Base-by-base conservation (phyloP, 1,284 basidiomycete genomes). In the Nidula niveotomentosa region DNA sequence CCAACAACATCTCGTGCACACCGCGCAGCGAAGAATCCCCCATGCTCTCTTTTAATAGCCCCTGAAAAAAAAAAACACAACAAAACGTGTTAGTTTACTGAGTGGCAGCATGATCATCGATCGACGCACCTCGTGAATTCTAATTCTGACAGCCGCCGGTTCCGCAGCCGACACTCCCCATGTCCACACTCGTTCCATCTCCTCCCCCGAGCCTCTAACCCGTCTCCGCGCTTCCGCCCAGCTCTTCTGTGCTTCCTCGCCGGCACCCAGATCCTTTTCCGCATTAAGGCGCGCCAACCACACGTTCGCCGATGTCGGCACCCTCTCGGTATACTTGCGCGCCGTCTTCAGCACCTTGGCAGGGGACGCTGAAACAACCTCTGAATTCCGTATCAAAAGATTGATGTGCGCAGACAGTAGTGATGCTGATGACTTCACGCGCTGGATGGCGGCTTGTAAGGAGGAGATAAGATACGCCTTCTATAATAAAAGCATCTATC, bases 201-300 rank as follows among this genome's bases (percentile, higher is more conserved):
- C 72, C 30, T 69, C 69, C 52, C 56, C 64, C 33, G 61, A 60
- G 17, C 70, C 72, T 39, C 58, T 57, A 41, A 78, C 76, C 3
- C 59, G 61, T 7, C 60, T 60, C 49, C 80, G 69, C 17, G 81
- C 81, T 56, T 76, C 73, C 39, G 58, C 61, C 80, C 79, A 82
- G 15, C 68, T 69, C 15, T 63, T 52, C 36, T 66, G 62, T 49
- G 72, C 68, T 9, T 35, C 54, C 39, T 61, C 60, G 0, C 54
- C 63, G 51, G 73, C 71, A 15, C n/a, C n/a, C n/a, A n/a, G n/a
- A n/a, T 58, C 58, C 39, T 65, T 63, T 62, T 85, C 81, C 5
- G 73, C 76, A 23, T 72, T 73, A 8, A 87, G 71, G 18, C 82
- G 72, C 17, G 77, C 76, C 15, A 85, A 64, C 85, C 85, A 87